Conservation (phyloP, 257 asterid species). For the Apocynum venetum region DNA sequence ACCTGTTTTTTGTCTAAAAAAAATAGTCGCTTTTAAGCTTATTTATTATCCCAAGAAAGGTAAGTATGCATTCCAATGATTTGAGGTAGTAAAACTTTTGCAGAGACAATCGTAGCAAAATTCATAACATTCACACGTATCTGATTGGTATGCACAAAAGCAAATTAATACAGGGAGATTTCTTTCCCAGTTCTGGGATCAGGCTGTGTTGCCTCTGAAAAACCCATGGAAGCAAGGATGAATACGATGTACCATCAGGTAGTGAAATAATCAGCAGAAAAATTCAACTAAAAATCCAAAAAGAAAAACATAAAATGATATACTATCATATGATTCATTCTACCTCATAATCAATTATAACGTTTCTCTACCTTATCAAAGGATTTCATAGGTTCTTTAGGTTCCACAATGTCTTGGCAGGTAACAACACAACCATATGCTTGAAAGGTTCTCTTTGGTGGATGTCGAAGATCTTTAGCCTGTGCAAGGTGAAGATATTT, state of each 20-base stretch:
- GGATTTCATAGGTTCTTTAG: slow-evolving; percentile 48
- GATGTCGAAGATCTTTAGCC: slow-evolving; percentile 47
- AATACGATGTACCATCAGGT: not conserved
- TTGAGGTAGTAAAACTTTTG: not conserved
- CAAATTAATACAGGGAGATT: not conserved
- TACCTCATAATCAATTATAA: not conserved
- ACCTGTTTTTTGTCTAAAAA: not conserved
- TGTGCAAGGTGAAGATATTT: slow-evolving; percentile 22
- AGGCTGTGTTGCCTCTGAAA: not conserved
- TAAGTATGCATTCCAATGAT: not conserved
- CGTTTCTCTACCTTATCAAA: slow-evolving; percentile 63
- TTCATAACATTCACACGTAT: not conserved
- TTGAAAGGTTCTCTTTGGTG: slow-evolving; percentile 62
- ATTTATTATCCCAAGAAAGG: not conserved
- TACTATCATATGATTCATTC: not conserved
- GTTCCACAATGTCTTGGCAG: slow-evolving; percentile 78
- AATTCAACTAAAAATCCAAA: not conserved
- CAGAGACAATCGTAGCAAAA: too few species aligned
- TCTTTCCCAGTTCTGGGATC: not conserved
- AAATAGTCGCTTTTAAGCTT: too few species aligned
- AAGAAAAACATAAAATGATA: not conserved
- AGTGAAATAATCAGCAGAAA: not conserved
- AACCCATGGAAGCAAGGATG: not conserved
- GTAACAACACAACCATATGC: slow-evolving; percentile 86
- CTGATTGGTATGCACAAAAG: not conserved